Base-by-base conservation (phyloP, 1,139 yeast genomes). In the Debaryomyces fabryi region DNA sequence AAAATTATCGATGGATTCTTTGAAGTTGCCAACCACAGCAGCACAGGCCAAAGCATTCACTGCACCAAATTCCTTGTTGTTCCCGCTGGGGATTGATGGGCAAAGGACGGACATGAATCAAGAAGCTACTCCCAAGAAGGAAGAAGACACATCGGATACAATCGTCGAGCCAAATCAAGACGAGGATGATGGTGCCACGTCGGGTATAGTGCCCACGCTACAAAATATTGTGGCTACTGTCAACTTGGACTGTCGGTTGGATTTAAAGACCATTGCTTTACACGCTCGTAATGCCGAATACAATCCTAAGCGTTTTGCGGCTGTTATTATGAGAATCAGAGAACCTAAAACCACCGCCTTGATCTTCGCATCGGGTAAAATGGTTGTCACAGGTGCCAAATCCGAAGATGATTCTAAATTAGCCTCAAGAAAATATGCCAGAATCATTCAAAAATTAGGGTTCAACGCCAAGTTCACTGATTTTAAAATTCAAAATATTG, bases 361-460 rank as follows among this genome's bases (percentile, higher is more conserved):
- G 63, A 95, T 93, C 59, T 95, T 93, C 70, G 99, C 99, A 1
- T 90, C 97, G 5, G 99, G 99, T 63, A 93, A 93, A 69, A 93
- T 93, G 99, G 99, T 93, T 58, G 99, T 93, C 24, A 93, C 99
- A 33, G 99, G 99, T 81, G 99, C 99, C 27, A 93, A 93, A 68
- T 88, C 96, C 36, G 99, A 93, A 68, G 99, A 93, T 67, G 99
- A 93, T 67, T 90, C 97, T 16, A 95, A 95, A 69, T 78, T 93
- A 58, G 99, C 99, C 2, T 91, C 97, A 25, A 83, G 99, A 72
- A 93, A 93, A 67, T 93, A 95, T 63, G 99, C 99, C 2, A 85
- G 99, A 75, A 93, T 93, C 64, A 93, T 93, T 57, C 99, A 95
- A 67, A 95, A 95, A 69, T 86, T 93, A 59, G 99, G 99, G 2